Evolutionary conservation across 2,329 filamentous ascomycete species (phyloP), one percentile per base, ranked within the genome.

Genomic region (Trichoderma atroviride): DNA sequence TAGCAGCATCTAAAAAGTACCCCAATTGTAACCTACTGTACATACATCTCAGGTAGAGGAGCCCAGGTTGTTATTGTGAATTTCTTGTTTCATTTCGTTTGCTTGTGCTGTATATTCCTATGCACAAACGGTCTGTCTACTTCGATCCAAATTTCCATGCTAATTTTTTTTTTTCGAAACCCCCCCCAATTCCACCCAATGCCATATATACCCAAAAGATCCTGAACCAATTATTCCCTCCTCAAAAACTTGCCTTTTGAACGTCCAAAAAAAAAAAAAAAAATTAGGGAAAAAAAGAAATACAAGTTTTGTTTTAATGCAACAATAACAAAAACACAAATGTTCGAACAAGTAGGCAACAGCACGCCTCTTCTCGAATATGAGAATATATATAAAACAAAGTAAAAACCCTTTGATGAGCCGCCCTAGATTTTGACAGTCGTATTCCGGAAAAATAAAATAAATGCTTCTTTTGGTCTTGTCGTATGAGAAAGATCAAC

Each of bases 91-190:
- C 52, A 67, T 52, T 67, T 59, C 63, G 63, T 67, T 67, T 67
- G 63, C 63, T 67, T 52, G 63, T 67, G 40, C 63, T 67, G 63
- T 67, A 14, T 58, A 67, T 58, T 58, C 63, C 63, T 59, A 67
- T 58, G 37, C 59, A 67, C 63, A 67, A 67, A 67, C 63, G 63
- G 58, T 57, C 40, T 47, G 29, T 67, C 63, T 67, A 67, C 63
- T 59, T 52, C 29, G 29, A 58, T 22, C 27, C 53, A 52, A 22
- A 67, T 37, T 55, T 29, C 53, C 14, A 67, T 56, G 47, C 65
- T 35, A 13, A 19, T 47, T 53, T 60, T 61, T 43, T 57, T 33
- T n/a, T 11, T n/a, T n/a, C n/a, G 35, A 52, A 31, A 35, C 43
- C 47, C 58, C 56, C 43, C 47, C 58, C 29, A 7, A 56, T 68